Evolutionary conservation across 306 rosid genomes (phyloP).

Genomic region (Cicer arietinum): DNA sequence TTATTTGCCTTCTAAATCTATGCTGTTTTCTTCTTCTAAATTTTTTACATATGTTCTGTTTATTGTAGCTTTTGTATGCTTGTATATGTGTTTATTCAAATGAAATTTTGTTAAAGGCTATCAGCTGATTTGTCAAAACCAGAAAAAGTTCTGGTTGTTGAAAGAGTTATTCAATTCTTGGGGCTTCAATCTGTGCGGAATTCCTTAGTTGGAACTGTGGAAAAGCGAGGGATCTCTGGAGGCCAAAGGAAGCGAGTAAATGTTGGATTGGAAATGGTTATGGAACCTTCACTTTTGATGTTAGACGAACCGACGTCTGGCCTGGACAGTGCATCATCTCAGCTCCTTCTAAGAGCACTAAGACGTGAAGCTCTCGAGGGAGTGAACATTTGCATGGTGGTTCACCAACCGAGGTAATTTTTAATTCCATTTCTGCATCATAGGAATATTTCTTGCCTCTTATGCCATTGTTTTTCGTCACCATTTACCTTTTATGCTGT

Average conservation of each 20-base stretch:
- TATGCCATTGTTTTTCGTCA: neutral
- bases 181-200: constrained; percentile 91
- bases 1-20: constrained; percentile 12
- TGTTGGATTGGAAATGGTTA: constrained; percentile 98
- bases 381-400: constrained; percentile 94
- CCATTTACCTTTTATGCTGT: neutral
- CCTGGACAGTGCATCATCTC: constrained; percentile 97
- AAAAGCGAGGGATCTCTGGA: constrained; percentile 95
- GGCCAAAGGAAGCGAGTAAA: constrained; percentile 98
- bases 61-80: constrained; percentile 31
- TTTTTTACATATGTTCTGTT: constrained; percentile 30
- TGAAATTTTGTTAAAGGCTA: constrained; percentile 56
- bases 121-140: constrained; percentile 72
- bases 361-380: constrained; percentile 98
- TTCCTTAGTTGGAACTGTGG: constrained; percentile 91
- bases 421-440: constrained; percentile 29
- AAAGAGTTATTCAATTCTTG: constrained; percentile 85
- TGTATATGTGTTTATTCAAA: constrained; percentile 15
- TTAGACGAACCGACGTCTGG: constrained; percentile 99
- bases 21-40: constrained; percentile 18
- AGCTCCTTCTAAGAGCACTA: constrained; percentile 88
- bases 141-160: constrained; percentile 86
- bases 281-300: constrained; percentile 96
- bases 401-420: constrained; percentile 96
- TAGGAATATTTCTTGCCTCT: constrained; percentile 4